Percentiles rank a stretch among this genome's conserved stretches.
Evolutionary conservation across 179 eudicot species (phyloP).

Genomic region (Actinidia arguta): DNA sequence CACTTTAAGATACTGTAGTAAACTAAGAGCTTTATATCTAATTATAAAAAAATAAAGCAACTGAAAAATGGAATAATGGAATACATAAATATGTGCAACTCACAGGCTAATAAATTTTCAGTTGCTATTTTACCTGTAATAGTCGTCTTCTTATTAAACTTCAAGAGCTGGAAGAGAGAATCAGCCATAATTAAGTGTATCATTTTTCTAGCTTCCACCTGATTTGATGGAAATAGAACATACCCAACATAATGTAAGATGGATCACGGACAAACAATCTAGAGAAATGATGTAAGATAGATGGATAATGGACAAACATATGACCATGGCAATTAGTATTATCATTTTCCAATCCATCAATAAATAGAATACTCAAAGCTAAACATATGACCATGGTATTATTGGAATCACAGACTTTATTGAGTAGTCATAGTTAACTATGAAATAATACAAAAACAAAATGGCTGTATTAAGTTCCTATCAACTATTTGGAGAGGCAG

Average conservation of each 20-base stretch:
- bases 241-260: slow-evolving; percentile 80
- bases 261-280: slow-evolving; percentile 92
- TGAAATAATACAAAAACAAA: background rate
- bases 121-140: slow-evolving; percentile 52
- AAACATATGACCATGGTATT: background rate
- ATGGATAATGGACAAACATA: no score
- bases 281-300: slow-evolving; percentile 44
- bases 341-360: background rate
- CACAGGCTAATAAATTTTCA: slow-evolving; percentile 79
- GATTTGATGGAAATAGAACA: slow-evolving; percentile 65
- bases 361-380: slow-evolving; percentile 9
- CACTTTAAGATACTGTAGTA: background rate
- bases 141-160: slow-evolving; percentile 66
- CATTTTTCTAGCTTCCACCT: slow-evolving; percentile 61
- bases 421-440: background rate
- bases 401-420: background rate
- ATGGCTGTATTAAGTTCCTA: background rate
- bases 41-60: background rate
- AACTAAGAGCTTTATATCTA: slow-evolving; percentile 7
- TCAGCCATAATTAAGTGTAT: slow-evolving; percentile 71
- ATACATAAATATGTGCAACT: slow-evolving; percentile 33
- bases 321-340: background rate
- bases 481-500: slow-evolving; percentile 9
- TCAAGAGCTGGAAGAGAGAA: slow-evolving; percentile 81
- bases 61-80: slow-evolving; percentile 6